phyloP scores from a whole-genome alignment of 495 filamentous ascomycete genomes.

The Annulohypoxylon moriforme region DNA sequence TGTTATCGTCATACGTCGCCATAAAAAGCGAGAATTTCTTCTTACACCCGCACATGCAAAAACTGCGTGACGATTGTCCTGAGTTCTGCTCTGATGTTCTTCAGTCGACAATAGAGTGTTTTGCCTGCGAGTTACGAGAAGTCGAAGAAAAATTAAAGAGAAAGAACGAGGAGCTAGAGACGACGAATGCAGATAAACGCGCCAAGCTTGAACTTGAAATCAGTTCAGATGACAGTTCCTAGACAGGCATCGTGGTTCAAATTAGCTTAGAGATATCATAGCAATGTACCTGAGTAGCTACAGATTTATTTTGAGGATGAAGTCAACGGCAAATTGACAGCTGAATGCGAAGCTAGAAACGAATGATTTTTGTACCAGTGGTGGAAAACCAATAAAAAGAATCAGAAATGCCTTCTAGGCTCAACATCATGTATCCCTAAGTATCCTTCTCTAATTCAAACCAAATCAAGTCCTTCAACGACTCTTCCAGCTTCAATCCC shows the following conservation, averaged over 20 bases:
- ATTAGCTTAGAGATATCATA: no score
- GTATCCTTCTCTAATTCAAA: slow-evolving; percentile 31
- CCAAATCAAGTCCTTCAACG: slow-evolving; percentile 47
- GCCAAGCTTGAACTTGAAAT: no score
- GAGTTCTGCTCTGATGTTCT: background rate
- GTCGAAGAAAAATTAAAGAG: background rate
- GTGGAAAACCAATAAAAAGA: background rate
- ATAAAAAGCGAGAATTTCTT: background rate
- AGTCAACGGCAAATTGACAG: no score
- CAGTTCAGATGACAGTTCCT: no score
- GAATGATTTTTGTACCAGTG: background rate
- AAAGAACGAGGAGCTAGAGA: background rate
- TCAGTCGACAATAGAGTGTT: background rate
- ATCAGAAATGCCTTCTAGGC: no score
- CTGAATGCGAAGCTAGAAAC: background rate
- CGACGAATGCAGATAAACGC: no score
- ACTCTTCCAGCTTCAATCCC: slow-evolving; percentile 40
- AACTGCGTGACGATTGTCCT: background rate
- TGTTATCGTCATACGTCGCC: background rate
- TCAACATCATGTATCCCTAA: background rate
- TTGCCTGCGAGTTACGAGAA: background rate
- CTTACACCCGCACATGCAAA: background rate
- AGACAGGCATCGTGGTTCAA: no score
- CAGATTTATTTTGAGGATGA: no score
- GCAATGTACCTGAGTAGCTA: no score